Evolutionary conservation across 176 grass and related monocot genomes (phyloP).

Genomic region (Poa pratensis): DNA sequence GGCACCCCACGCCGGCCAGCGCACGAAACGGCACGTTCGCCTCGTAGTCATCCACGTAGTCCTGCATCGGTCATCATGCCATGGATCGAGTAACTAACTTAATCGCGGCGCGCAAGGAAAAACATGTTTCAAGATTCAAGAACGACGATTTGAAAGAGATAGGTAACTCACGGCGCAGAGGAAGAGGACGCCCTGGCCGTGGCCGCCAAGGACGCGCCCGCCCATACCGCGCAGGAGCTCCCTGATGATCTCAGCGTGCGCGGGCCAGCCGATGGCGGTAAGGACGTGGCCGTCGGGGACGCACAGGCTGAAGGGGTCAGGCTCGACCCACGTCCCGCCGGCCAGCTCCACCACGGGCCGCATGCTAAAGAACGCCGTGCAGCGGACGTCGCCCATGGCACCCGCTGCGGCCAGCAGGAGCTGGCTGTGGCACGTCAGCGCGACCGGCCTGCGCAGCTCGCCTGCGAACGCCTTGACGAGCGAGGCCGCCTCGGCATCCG

Average conservation of each 20-base stretch:
- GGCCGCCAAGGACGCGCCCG: slow-evolving; percentile 10
- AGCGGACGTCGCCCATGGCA: slow-evolving; percentile 21
- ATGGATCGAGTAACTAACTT: too few relatives aligned
- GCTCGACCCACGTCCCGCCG: slow-evolving; percentile 39
- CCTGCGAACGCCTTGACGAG: slow-evolving; percentile 37
- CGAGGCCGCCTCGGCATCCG: background rate
- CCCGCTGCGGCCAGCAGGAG: slow-evolving; percentile 40
- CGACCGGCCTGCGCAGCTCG: slow-evolving; percentile 19
- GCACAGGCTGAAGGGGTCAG: slow-evolving; percentile 24
- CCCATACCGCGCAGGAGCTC: slow-evolving; percentile 35
- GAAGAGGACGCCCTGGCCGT: slow-evolving; percentile 47
- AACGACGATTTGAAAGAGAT: background rate
- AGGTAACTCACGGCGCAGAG: slow-evolving; percentile 29
- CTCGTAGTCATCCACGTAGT: slow-evolving; percentile 58
- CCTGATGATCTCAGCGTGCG: slow-evolving; percentile 35
- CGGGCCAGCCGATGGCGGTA: slow-evolving; percentile 47
- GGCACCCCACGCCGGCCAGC: slow-evolving; percentile 45
- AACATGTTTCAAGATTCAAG: background rate
- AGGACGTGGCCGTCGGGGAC: slow-evolving; percentile 35
- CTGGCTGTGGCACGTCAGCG: slow-evolving; percentile 52
- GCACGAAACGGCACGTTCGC: slow-evolving; percentile 47
- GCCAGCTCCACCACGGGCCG: slow-evolving; percentile 29
- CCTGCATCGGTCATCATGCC: background rate
- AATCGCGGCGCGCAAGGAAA: too few relatives aligned
- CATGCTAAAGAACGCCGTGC: slow-evolving; percentile 51